Base-by-base conservation (phyloP, 768 basidiomycete genomes). In the Peribolospora baueri region DNA sequence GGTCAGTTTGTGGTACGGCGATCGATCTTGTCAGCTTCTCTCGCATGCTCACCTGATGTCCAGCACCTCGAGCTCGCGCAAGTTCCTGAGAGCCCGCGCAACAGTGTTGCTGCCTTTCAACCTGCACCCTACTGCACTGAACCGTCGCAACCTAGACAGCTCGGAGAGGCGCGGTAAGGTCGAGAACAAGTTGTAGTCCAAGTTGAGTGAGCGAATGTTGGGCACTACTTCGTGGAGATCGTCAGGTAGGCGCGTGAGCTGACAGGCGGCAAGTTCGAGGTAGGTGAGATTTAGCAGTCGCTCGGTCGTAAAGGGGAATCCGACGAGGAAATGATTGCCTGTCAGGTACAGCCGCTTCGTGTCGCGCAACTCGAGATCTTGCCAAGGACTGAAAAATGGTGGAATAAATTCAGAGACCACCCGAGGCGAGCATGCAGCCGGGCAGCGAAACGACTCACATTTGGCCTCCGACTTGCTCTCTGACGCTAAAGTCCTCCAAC, bases 331-430 rank as follows among this genome's bases (percentile, higher is more conserved):
- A 54, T 55, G 73, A 83, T 60, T 66, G 86, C 87, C 86, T 60
- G 86, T 90, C 54, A 95, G 77, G 72, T 95, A 98, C 65, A 97
- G 70, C 54, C 90, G 78, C 70, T 88, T 90, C 62, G 87, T 79
- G 70, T 90, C 85, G 64, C 84, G 79, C 64, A 93, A 76, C 65
- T 86, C 82, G 6, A 57, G 59, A 43, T 57, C 60, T 9, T 25
- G 5, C 14, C 4, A 46, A 8, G 37, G 25, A 25, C 25, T 25
- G 25, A 25, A 25, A 25, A 25, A 25, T 1, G 25, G 25, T 25
- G 25, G 25, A 38, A 48, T 40, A 13, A 13, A 46, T 10, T 1
- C 2, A 40, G 9, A 52, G 42, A 38, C 39, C 11, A n/a, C 4
- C 13, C 11, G 42, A 42, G 38, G 5, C 7, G 50, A 10, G 38